Evolutionary conservation across 164 flowering plant genomes (phyloP).

Genomic region (Berberis thunbergii): DNA sequence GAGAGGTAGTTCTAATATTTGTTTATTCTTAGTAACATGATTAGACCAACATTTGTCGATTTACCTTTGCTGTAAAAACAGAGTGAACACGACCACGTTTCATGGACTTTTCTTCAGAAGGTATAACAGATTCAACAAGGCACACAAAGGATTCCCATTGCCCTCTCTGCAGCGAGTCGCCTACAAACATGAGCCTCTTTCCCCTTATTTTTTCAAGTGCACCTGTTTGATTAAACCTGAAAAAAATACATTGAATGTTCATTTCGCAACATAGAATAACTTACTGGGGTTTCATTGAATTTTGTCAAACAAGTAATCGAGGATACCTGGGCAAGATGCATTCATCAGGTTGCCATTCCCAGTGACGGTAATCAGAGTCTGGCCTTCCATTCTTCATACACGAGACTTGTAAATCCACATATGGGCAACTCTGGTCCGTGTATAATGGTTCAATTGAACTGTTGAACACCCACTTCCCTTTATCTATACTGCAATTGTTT

Average conservation of each 20-base stretch:
- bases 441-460: slow-evolving; percentile 52
- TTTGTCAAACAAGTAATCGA: not conserved
- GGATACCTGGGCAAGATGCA: slow-evolving; percentile 69
- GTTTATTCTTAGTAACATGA: too few species aligned
- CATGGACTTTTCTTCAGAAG: slow-evolving; percentile 49
- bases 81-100: slow-evolving; percentile 40
- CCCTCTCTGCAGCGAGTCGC: slow-evolving; percentile 81
- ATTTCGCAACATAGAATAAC: too few species aligned
- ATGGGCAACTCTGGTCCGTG: slow-evolving; percentile 65
- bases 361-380: slow-evolving; percentile 62
- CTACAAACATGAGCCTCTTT: slow-evolving; percentile 80
- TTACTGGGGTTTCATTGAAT: too few species aligned
- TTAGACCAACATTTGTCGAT: too few species aligned
- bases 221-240: slow-evolving; percentile 55
- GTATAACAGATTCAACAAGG: slow-evolving; percentile 58
- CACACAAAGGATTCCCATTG: slow-evolving; percentile 94
- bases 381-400: slow-evolving; percentile 71
- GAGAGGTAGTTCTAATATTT: too few species aligned
- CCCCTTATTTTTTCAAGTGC: slow-evolving; percentile 64
- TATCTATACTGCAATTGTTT: slow-evolving; percentile 41
- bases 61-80: slow-evolving; percentile 70
- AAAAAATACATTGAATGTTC: not conserved
- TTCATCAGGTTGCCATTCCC: slow-evolving; percentile 95
- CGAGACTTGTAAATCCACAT: slow-evolving; percentile 57
- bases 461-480: slow-evolving; percentile 88